Conservation (phyloP, 2,329 filamentous ascomycete species). For the Claviceps sp. region DNA sequence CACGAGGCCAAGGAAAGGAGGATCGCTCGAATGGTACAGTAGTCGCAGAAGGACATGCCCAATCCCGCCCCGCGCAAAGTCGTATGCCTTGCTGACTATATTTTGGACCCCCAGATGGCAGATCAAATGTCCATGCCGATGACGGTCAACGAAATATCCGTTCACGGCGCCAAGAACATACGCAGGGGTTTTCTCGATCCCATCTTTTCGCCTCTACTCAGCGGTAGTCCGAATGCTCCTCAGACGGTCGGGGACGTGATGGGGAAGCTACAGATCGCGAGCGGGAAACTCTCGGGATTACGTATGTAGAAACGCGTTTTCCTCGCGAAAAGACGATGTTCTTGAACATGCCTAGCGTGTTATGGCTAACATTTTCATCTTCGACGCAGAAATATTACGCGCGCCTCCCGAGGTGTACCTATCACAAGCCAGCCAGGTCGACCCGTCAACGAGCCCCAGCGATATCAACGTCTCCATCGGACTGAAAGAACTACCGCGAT, state of each 20-base stretch:
- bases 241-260: constrained; percentile 76
- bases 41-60: not conserved
- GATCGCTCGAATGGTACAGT: constrained; percentile 23
- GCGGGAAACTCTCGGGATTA: constrained; percentile 65
- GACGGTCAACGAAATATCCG: constrained; percentile 70
- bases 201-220: constrained; percentile 65
- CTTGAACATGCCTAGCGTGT: constrained; percentile 7
- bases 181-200: constrained; percentile 70
- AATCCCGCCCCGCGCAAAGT: too few species aligned
- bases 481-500: constrained; percentile 67
- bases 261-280: constrained; percentile 53
- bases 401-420: constrained; percentile 71
- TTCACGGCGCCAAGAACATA: constrained; percentile 76
- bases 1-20: constrained; percentile 27
- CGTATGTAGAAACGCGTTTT: constrained; percentile 37
- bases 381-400: constrained; percentile 64
- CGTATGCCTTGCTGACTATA: too few species aligned
- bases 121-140: constrained; percentile 79
- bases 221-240: constrained; percentile 47
- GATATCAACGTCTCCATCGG: constrained; percentile 77
- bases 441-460: constrained; percentile 56
- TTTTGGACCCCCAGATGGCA: constrained; percentile 21
- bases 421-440: constrained; percentile 56
- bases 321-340: too few species aligned
- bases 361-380: constrained; percentile 8